Evolutionary conservation across 2,329 filamentous ascomycete genomes (phyloP).

Genomic region (Ascochyta rabiei): DNA sequence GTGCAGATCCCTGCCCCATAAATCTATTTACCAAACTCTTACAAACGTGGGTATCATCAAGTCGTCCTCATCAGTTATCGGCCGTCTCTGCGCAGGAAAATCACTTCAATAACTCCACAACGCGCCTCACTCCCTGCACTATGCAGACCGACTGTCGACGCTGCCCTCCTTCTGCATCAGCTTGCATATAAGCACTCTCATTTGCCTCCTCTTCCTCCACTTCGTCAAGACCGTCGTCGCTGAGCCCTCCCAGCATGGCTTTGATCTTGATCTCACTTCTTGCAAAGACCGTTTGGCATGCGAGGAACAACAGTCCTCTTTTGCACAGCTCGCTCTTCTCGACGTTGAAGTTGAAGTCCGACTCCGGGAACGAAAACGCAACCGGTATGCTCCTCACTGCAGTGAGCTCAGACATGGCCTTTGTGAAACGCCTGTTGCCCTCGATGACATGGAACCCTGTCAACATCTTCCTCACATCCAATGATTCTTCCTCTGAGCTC

Average conservation of each 20-base stretch:
- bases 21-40: not conserved
- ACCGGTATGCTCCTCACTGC: slow-evolving; percentile 20
- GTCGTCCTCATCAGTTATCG: not conserved
- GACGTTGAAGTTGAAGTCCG: slow-evolving; percentile 30
- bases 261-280: slow-evolving; percentile 35
- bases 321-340: slow-evolving; percentile 19
- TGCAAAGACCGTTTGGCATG: slow-evolving; percentile 38
- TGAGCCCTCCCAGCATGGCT: slow-evolving; percentile 24
- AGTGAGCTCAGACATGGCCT: slow-evolving; percentile 21
- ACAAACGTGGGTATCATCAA: slow-evolving; percentile 12
- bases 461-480: slow-evolving; percentile 29
- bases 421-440: slow-evolving; percentile 21
- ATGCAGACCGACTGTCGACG: slow-evolving; percentile 2
- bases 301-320: slow-evolving; percentile 32
- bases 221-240: slow-evolving; percentile 17
- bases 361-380: slow-evolving; percentile 39
- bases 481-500: not conserved
- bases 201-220: slow-evolving; percentile 3
- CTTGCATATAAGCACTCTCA: not conserved
- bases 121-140: slow-evolving; percentile 4
- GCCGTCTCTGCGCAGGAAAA: not conserved
- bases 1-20: not conserved
- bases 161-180: not conserved
- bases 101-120: slow-evolving; percentile 11
- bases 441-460: slow-evolving; percentile 35